Evolutionary conservation across 306 rosid species (phyloP).

Genomic region (Lathyrus sativus): DNA sequence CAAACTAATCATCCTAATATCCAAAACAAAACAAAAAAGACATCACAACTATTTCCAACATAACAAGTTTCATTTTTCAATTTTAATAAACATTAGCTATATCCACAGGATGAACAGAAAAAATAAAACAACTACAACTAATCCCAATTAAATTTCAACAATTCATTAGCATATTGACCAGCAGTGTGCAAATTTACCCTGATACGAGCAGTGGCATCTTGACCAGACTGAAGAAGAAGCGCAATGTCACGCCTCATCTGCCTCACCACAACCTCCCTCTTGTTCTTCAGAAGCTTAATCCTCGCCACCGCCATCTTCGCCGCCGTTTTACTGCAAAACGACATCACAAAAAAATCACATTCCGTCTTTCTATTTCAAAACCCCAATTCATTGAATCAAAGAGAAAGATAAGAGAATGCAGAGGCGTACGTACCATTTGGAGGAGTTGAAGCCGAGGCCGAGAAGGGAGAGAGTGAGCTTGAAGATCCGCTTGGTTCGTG

Average conservation of each 20-base stretch:
- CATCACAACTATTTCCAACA: neutral
- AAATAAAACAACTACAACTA: neutral
- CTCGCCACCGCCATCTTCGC: constrained; percentile 99
- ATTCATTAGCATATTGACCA: no score
- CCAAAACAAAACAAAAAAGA: neutral
- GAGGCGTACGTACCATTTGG: constrained; percentile 66
- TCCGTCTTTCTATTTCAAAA: neutral
- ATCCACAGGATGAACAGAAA: constrained; percentile 1
- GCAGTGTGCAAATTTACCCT: no score
- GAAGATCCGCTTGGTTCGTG: constrained; percentile 62
- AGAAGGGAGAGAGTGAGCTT: constrained; percentile 67
- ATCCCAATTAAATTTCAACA: neutral
- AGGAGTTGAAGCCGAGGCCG: constrained; percentile 76
- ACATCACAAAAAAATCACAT: neutral
- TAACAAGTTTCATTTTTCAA: neutral
- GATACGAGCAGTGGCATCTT: no score
- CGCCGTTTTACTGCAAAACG: constrained; percentile 75
- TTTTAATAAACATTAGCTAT: neutral
- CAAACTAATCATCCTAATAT: neutral
- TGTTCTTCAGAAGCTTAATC: constrained; percentile 90
- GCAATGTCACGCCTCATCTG: constrained; percentile 99
- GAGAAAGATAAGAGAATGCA: neutral
- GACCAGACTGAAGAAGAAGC: constrained; percentile 55
- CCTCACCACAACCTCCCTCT: constrained; percentile 85
- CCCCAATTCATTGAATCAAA: neutral